Evolutionary conservation across 2,329 filamentous ascomycete species (phyloP).

Genomic region (Nemania serpens): DNA sequence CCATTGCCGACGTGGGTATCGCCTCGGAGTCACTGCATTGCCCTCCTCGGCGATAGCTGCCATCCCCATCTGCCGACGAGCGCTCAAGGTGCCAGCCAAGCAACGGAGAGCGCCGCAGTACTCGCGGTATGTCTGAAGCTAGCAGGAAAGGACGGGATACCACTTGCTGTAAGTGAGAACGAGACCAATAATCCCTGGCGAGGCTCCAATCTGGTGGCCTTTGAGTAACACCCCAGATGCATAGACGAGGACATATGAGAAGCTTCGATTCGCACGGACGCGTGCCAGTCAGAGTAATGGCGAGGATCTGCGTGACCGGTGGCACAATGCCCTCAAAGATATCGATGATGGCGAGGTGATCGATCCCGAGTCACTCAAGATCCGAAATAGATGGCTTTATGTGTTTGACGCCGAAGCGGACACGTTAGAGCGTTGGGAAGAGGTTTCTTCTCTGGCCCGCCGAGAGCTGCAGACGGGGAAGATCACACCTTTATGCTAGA

Average conservation of each 20-base stretch:
- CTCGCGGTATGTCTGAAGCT: conserved; percentile 51
- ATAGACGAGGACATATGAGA: conserved; percentile 50
- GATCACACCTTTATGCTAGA: conserved; percentile 45
- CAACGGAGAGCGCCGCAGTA: conserved; percentile 56
- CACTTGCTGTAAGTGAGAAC: conserved; percentile 43
- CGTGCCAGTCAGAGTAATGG: conserved; percentile 50
- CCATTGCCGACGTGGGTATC: conserved; percentile 58
- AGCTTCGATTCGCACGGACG: conserved; percentile 47
- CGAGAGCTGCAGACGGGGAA: conserved; percentile 44
- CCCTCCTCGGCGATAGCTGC: conserved; percentile 57
- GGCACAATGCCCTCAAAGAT: conserved; percentile 50
- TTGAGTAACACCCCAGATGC: neutral
- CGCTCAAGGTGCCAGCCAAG: conserved; percentile 58
- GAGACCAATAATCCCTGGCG: neutral
- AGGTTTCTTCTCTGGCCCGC: conserved; percentile 45
- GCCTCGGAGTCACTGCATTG: conserved; percentile 51
- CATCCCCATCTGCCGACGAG: conserved; percentile 59
- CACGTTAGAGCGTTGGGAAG: conserved; percentile 47
- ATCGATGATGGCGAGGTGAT: conserved; percentile 49
- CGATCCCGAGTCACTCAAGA: conserved; percentile 52
- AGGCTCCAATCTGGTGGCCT: neutral
- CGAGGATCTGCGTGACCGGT: conserved; percentile 49
- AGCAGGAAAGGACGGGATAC: conserved; percentile 47
- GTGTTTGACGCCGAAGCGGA: conserved; percentile 53
- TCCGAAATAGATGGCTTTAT: conserved; percentile 53